A percentile compares a stretch with the other conserved stretches of the same genome.
Evolutionary conservation across 345 rosid species (phyloP).

Genomic region (Limnanthes douglasii): DNA sequence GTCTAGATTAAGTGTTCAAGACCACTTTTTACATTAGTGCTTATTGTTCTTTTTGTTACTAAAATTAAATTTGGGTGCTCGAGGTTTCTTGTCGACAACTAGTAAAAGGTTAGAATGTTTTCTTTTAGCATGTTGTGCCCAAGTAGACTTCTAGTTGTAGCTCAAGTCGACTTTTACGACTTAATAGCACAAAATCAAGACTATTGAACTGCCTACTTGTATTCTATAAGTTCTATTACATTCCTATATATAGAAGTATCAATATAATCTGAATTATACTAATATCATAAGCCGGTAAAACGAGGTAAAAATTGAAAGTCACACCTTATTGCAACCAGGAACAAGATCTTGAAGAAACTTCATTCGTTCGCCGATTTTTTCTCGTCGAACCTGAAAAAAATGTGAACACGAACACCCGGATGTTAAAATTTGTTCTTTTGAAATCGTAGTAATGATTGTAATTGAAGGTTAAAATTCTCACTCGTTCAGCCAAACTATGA

Average conservation of each 20-base stretch:
- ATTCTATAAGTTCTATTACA: conserved; percentile 1
- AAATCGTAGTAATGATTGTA: neutral
- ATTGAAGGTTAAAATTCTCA: conserved; percentile 13
- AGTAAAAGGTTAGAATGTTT: too few relatives aligned
- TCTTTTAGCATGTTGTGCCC: too few relatives aligned
- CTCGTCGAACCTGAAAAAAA: conserved; percentile 55
- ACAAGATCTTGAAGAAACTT: conserved; percentile 94
- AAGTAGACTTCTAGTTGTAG: too few relatives aligned
- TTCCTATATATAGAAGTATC: neutral
- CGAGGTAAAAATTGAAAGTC: neutral
- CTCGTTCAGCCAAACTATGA: conserved; percentile 95
- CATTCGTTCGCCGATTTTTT: conserved; percentile 96
- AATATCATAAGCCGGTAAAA: neutral
- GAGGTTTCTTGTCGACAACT: too few relatives aligned
- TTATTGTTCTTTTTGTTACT: too few relatives aligned
- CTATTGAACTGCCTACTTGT: too few relatives aligned
- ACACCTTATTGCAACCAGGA: conserved; percentile 92
- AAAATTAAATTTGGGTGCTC: too few relatives aligned
- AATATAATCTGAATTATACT: neutral
- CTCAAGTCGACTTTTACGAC: neutral
- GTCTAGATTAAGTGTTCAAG: too few relatives aligned
- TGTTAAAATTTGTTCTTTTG: neutral
- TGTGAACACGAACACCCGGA: neutral
- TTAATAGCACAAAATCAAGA: neutral
- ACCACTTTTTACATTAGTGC: too few relatives aligned